Conservation (phyloP, 1,284 basidiomycete genomes). For the Porphyrellus sp. region DNA sequence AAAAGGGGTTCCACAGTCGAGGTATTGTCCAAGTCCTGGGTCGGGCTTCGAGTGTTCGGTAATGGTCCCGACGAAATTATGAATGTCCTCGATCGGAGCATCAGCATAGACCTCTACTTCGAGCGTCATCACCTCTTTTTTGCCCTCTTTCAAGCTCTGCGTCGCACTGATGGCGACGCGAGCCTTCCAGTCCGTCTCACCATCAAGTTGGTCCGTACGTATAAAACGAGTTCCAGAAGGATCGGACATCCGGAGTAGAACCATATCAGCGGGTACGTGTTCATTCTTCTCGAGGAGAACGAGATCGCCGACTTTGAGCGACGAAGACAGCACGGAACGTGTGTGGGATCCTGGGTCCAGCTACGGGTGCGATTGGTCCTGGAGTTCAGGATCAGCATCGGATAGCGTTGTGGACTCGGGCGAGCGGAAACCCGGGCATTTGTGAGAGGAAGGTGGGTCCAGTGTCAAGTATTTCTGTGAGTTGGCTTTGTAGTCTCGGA, state of each 20-base stretch:
- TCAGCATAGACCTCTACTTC: constrained; percentile 91
- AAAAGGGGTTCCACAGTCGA: constrained; percentile 75
- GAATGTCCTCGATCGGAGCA: constrained; percentile 94
- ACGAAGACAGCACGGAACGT: constrained; percentile 82
- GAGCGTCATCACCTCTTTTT: constrained; percentile 66
- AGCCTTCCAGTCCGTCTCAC: constrained; percentile 99
- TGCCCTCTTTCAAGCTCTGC: constrained; percentile 25
- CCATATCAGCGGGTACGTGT: constrained; percentile 92
- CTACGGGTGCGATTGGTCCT: constrained; percentile 22
- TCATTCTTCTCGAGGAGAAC: constrained; percentile 95
- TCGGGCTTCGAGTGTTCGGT: constrained; percentile 61
- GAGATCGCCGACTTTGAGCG: constrained; percentile 88
- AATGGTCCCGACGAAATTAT: constrained; percentile 92
- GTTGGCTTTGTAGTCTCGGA: constrained; percentile 92
- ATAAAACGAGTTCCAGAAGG: constrained; percentile 93
- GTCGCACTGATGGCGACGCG: constrained; percentile 69
- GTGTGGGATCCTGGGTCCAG: constrained; percentile 50
- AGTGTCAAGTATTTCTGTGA: constrained; percentile 88
- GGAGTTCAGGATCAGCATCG: constrained; percentile 22
- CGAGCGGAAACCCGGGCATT: constrained; percentile 36
- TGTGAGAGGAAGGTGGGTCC: constrained; percentile 45
- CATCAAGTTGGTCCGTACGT: constrained; percentile 96
- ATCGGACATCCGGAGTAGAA: constrained; percentile 86
- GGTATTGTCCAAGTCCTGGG: constrained; percentile 39
- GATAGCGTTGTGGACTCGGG: constrained; percentile 23